Conservation (phyloP, 2,329 filamentous ascomycete species). For the Bipolaris cookei region DNA sequence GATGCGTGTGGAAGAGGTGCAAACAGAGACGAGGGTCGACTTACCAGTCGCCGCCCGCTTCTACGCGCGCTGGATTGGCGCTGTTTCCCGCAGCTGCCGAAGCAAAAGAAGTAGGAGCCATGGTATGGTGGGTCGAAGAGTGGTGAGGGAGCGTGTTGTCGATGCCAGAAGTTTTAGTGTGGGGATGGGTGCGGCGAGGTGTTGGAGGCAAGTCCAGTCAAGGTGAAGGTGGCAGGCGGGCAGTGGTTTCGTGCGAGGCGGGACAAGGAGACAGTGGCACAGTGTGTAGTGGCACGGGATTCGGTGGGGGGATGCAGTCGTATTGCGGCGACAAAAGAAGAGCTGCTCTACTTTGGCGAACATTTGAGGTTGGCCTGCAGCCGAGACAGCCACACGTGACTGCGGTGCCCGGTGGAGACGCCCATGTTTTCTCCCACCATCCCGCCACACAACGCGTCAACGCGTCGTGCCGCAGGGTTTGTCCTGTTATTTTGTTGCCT, state of each 20-base stretch:
- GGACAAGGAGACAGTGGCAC: conserved; percentile 17
- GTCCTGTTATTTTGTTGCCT: neutral
- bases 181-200: conserved; percentile 32
- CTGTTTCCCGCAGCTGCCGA: conserved; percentile 57
- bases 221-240: conserved; percentile 28
- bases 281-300: conserved; percentile 46
- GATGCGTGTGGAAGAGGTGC: conserved; percentile 3
- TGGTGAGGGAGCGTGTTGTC: conserved; percentile 29
- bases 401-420: neutral
- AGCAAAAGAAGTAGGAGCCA: conserved; percentile 59
- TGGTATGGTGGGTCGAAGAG: conserved; percentile 31
- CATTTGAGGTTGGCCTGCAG: conserved; percentile 28
- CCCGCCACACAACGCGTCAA: conserved; percentile 14
- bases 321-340: conserved; percentile 27
- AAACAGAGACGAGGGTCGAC: conserved; percentile 26
- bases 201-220: conserved; percentile 32
- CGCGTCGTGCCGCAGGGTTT: conserved; percentile 9
- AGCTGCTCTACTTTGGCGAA: conserved; percentile 18
- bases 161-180: conserved; percentile 34
- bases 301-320: conserved; percentile 19
- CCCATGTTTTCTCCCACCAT: conserved; percentile 7
- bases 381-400: conserved; percentile 21
- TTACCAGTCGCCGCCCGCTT: conserved; percentile 56
- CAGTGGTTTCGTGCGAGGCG: conserved; percentile 25
- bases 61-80: conserved; percentile 51